Evolutionary conservation across 129 eudicot species (phyloP).

Genomic region (Smallanthus sonchifolius): DNA sequence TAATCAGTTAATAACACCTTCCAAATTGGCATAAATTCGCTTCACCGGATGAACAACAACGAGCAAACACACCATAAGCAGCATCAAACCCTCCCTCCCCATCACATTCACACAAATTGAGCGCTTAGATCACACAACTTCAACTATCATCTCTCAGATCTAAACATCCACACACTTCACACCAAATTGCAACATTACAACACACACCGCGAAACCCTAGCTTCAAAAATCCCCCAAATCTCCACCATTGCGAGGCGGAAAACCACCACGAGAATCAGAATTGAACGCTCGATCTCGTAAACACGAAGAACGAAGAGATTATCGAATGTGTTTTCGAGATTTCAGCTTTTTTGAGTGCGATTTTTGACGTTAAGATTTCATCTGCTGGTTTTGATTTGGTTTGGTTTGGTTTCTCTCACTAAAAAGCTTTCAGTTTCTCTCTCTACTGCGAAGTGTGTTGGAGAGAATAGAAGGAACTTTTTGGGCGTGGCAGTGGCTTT

Average conservation of each 20-base stretch:
- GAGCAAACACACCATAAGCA: slow-evolving; percentile 35
- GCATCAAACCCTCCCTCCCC: slow-evolving; percentile 30
- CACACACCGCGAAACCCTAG: slow-evolving; percentile 22
- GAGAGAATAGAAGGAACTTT: slow-evolving; percentile 3
- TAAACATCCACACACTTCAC: slow-evolving; percentile 18
- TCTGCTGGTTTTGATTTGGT: background rate
- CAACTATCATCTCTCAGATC: slow-evolving; percentile 48
- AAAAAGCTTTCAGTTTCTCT: background rate
- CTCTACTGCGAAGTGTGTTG: slow-evolving; percentile 3
- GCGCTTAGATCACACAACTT: slow-evolving; percentile 9
- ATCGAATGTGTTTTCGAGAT: background rate
- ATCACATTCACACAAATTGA: slow-evolving; percentile 25
- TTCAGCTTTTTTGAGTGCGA: background rate
- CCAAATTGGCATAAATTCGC: slow-evolving; percentile 55
- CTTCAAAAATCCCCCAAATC: slow-evolving; percentile 21
- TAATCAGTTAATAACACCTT: slow-evolving; percentile 41
- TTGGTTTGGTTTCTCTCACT: background rate
- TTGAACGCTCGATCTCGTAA: background rate
- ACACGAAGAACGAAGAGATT: background rate
- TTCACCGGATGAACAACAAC: slow-evolving; percentile 38
- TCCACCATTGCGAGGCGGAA: slow-evolving; percentile 18
- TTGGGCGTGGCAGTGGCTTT: slow-evolving; percentile 10
- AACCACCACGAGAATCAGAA: slow-evolving; percentile 5
- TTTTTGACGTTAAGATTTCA: background rate
- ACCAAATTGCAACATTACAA: slow-evolving; percentile 29